Conservation (phyloP, 2,329 filamentous ascomycete species). For the Verticillium isaacii region DNA sequence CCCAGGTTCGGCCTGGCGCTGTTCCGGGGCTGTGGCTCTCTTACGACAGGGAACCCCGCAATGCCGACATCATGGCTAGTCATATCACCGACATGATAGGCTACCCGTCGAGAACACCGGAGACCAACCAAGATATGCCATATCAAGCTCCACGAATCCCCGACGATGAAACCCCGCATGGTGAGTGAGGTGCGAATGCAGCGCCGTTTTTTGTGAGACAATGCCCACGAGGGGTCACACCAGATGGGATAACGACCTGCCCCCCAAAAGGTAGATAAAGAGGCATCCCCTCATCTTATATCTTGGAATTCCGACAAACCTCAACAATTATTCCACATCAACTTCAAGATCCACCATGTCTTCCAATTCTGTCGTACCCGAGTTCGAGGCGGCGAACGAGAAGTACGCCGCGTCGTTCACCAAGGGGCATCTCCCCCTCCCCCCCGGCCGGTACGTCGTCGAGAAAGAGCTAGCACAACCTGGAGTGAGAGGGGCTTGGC, state of each 20-base stretch:
- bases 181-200: not conserved
- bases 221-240: not conserved
- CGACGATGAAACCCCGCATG: not conserved
- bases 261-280: not conserved
- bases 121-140: not conserved
- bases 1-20: too few species aligned
- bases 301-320: not conserved
- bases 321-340: not conserved
- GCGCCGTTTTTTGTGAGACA: not conserved
- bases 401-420: constrained; percentile 62
- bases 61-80: not conserved
- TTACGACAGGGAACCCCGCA: not conserved
- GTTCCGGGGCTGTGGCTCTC: too few species aligned
- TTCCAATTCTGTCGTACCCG: constrained; percentile 12
- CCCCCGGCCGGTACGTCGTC: constrained; percentile 35
- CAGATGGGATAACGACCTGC: not conserved
- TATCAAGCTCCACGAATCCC: not conserved
- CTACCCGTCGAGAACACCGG: not conserved
- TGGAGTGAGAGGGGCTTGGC: not conserved
- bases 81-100: not conserved
- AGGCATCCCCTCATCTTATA: not conserved
- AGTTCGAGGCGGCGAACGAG: constrained; percentile 30
- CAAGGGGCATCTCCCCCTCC: constrained; percentile 62
- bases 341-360: not conserved
- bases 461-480: not conserved